Conservation (phyloP, 2,329 filamentous ascomycete species). For the Trichoderma atrobrunneum region DNA sequence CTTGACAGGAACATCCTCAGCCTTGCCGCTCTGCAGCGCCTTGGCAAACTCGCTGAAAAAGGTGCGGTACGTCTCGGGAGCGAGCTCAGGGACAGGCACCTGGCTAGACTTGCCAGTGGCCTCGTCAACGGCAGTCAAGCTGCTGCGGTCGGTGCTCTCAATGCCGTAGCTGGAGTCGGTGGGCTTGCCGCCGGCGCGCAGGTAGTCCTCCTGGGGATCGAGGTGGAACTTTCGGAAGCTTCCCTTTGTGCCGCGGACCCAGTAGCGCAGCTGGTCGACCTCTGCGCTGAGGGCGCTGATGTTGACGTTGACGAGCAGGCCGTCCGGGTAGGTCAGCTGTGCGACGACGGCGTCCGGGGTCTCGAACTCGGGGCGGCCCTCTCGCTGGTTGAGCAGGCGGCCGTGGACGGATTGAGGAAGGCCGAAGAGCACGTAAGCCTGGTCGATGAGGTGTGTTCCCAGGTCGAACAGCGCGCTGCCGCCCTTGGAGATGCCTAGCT, state of each 20-base stretch:
- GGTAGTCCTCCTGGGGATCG: slow-evolving; percentile 73
- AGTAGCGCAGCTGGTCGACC: slow-evolving; percentile 68
- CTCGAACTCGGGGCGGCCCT: slow-evolving; percentile 43
- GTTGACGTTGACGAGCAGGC: slow-evolving; percentile 66
- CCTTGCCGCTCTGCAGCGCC: slow-evolving; percentile 46
- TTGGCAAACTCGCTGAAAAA: slow-evolving; percentile 59
- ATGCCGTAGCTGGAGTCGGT: slow-evolving; percentile 62
- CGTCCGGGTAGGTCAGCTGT: slow-evolving; percentile 62
- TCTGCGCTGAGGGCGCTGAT: slow-evolving; percentile 68
- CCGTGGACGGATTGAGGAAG: slow-evolving; percentile 65
- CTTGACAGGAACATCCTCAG: slow-evolving; percentile 52
- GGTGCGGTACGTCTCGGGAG: slow-evolving; percentile 64
- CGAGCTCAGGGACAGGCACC: slow-evolving; percentile 53
- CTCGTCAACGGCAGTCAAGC: slow-evolving; percentile 51
- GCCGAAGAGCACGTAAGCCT: slow-evolving; percentile 69
- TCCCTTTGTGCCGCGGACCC: slow-evolving; percentile 71
- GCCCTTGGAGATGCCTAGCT: slow-evolving; percentile 56
- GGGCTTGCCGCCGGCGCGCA: slow-evolving; percentile 61
- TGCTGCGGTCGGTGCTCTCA: slow-evolving; percentile 60
- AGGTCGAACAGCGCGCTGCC: slow-evolving; percentile 71
- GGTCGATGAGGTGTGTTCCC: slow-evolving; percentile 73
- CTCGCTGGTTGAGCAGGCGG: slow-evolving; percentile 64
- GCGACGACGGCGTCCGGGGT: slow-evolving; percentile 61
- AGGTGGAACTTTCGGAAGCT: slow-evolving; percentile 70
- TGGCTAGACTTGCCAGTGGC: slow-evolving; percentile 50